Base-by-base conservation (phyloP, 1,284 basidiomycete genomes). In the Exsudoporus floridanus region DNA sequence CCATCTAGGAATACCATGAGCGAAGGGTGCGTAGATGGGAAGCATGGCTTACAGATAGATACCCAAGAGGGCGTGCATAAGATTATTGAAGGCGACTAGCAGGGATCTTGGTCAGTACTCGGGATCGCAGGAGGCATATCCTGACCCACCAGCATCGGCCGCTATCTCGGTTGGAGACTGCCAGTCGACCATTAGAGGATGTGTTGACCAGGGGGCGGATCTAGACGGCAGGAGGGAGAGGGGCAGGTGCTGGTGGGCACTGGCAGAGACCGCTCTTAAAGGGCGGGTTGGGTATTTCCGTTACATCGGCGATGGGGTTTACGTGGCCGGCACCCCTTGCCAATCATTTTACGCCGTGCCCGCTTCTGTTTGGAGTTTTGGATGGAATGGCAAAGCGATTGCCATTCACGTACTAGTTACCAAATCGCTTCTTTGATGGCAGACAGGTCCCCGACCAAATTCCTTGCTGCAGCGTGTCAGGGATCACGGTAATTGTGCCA, bases 1-100 rank as follows among this genome's bases (percentile, higher is more conserved):
- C 83, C 83, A 85, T 42, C 82, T 84, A 51, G 23, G 16, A 31
- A 34, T 21, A 14, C n/a, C 27, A 30, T 18, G 36, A 25, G 30
- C 41, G 30, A 49, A 16, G 12, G 27, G 21, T 16, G 40, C 39
- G 21, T 61, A 49, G 52, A 58, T 57, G 61, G 47, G 30, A 41
- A 16, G n/a, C 8, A 40, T 39, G 47, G 50, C 49, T 58, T 59
- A 83, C 85, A 86, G 76, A 67, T 88, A 89, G 12, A 89, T 64
- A 4, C 86, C 87, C 14, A 88, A 73, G 50, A 88, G 69, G 35
- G 73, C 73, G 60, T 88, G 87, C 76, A 86, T 84, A 56, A 88
- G 78, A 58, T 79, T 83, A 59, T 71, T 74, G 66, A 87, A 88
- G 43, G 79, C 78, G 48, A 59, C 84, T 87, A 58, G 39, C 54